Conservation (phyloP, 2,329 filamentous ascomycete species). For the Colletotrichum sp. region DNA sequence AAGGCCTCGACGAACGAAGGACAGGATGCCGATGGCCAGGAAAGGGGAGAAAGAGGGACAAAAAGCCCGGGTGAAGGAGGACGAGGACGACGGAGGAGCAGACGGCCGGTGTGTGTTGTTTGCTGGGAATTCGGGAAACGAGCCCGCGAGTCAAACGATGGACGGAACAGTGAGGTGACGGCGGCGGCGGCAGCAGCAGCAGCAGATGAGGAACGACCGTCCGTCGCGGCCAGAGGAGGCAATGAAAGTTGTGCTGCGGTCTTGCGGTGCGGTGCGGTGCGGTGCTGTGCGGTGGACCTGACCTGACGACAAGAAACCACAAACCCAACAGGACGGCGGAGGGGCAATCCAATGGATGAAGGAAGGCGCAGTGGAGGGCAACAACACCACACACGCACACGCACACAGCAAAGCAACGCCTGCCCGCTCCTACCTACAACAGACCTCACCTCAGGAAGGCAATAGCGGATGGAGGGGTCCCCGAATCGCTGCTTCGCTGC, state of each 20-base stretch:
- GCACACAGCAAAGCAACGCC: not conserved
- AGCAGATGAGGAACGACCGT: not conserved
- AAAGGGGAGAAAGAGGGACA: not conserved
- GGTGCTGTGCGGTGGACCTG: not conserved
- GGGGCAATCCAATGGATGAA: not conserved
- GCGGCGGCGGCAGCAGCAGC: not conserved
- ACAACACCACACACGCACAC: not conserved
- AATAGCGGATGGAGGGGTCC: not conserved
- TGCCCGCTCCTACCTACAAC: not conserved
- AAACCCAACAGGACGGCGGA: not conserved
- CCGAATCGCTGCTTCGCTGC: not conserved
- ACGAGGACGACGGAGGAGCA: not conserved
- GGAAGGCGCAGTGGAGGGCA: not conserved
- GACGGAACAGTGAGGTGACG: not conserved
- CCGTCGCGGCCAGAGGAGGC: not conserved
- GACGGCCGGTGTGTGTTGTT: not conserved
- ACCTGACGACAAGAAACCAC: not conserved
- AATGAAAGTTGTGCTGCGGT: constrained; percentile 3
- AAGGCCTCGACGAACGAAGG: not conserved
- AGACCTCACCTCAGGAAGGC: not conserved
- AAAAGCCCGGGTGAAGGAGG: not conserved
- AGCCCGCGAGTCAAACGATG: not conserved
- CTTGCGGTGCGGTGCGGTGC: not conserved
- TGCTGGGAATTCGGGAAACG: not conserved
- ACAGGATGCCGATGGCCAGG: constrained; percentile 3